phyloP scores from a whole-genome alignment of 2,329 filamentous ascomycete genomes.

The Apiospora pterosperma region DNA sequence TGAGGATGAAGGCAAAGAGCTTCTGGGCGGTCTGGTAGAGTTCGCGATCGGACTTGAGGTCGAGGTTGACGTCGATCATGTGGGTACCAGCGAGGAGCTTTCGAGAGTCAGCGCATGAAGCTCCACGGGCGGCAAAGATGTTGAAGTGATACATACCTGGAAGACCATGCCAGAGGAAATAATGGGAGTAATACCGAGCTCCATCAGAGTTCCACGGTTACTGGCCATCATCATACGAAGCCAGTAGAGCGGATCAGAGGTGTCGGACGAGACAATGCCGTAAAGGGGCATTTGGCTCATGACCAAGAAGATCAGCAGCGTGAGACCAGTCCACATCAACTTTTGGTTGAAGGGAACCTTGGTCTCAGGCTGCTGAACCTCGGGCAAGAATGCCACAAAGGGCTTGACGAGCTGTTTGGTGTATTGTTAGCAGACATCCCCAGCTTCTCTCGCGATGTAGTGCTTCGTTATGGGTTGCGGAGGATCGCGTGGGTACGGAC shows the following conservation, averaged over 20 bases:
- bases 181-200: constrained; percentile 95
- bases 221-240: constrained; percentile 99
- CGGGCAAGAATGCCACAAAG: constrained; percentile 98
- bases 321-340: constrained; percentile 92
- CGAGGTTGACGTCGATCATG: constrained; percentile 99
- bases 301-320: constrained; percentile 96
- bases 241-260: constrained; percentile 98
- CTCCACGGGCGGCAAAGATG: neutral
- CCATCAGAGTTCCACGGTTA: constrained; percentile 96
- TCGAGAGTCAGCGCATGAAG: constrained; percentile 99
- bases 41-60: constrained; percentile 99
- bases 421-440: neutral
- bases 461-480: neutral
- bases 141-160: constrained; percentile 50
- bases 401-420: constrained; percentile 77
- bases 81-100: constrained; percentile 94
- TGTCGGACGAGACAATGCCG: constrained; percentile 98
- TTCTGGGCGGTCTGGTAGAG: constrained; percentile 99
- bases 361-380: constrained; percentile 97
- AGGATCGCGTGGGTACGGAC: neutral
- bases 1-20: constrained; percentile 95
- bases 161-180: constrained; percentile 99
- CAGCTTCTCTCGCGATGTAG: neutral
- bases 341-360: constrained; percentile 99
- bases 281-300: constrained; percentile 99